Evolutionary conservation across 202 grass and related monocot genomes (phyloP).

Genomic region (Musa balbisiana): DNA sequence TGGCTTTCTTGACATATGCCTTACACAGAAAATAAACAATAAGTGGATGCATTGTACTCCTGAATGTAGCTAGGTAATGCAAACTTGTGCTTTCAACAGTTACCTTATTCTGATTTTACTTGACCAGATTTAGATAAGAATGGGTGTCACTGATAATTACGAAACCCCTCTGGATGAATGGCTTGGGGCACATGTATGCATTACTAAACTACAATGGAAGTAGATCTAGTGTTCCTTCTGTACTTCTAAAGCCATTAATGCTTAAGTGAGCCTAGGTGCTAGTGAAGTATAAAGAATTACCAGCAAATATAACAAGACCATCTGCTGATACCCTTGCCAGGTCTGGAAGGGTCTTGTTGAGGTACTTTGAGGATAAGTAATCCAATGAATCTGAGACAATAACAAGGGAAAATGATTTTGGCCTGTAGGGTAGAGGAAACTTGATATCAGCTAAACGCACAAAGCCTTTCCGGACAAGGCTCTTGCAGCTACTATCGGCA

Average conservation of each 20-base stretch:
- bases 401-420: conserved; percentile 93
- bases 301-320: conserved; percentile 88
- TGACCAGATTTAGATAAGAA: too few species aligned
- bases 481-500: conserved; percentile 81
- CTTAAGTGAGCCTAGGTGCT: not conserved
- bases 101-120: too few species aligned
- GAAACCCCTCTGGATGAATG: too few species aligned
- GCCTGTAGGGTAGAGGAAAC: conserved; percentile 81
- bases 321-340: conserved; percentile 78
- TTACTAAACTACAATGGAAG: too few species aligned
- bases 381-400: conserved; percentile 91
- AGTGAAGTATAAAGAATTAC: conserved; percentile 23
- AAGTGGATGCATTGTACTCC: too few species aligned
- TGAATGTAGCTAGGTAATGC: too few species aligned
- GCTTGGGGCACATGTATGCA: too few species aligned
- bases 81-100: too few species aligned
- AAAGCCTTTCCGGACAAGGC: conserved; percentile 92
- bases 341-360: conserved; percentile 91
- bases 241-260: not conserved
- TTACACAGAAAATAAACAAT: too few species aligned
- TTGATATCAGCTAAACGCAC: conserved; percentile 85
- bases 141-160: too few species aligned
- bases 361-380: conserved; percentile 88
- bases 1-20: too few species aligned
- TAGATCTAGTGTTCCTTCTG: too few species aligned